A percentile compares a stretch with the other conserved stretches of the same genome.
Conservation (phyloP, 1,284 basidiomycete genomes). For the Cutaneotrichosporon sp. region DNA sequence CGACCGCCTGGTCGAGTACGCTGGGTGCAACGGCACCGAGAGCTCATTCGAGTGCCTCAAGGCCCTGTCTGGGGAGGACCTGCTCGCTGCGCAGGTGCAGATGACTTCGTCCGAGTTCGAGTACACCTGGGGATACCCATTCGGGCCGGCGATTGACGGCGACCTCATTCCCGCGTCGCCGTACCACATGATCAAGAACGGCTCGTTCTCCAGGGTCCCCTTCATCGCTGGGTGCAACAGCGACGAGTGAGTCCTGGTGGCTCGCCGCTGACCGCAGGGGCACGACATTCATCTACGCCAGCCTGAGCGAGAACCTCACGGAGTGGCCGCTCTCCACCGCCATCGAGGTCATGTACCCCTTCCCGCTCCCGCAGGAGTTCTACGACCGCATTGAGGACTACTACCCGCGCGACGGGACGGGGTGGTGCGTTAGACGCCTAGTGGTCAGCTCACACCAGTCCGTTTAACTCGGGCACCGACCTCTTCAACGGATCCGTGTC, state of each 20-base stretch:
- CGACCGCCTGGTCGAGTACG: constrained; percentile 1
- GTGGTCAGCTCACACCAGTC: constrained; percentile 18
- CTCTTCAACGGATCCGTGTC: constrained; percentile 27
- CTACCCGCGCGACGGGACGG: constrained; percentile 8
- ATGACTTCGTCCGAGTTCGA: neutral
- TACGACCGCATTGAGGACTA: constrained; percentile 2
- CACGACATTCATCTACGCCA: neutral
- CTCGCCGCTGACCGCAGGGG: constrained; percentile 17
- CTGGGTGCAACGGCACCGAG: constrained; percentile 3
- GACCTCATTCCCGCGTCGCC: constrained; percentile 46
- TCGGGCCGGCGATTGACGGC: constrained; percentile 45
- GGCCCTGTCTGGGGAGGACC: constrained; percentile 1
- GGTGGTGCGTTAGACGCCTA: neutral
- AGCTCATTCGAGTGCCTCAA: constrained; percentile 40
- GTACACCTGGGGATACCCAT: constrained; percentile 1
- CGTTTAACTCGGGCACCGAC: constrained; percentile 46
- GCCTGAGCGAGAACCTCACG: constrained; percentile 1
- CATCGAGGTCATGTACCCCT: constrained; percentile 3
- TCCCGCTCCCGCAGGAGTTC: neutral
- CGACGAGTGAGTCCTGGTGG: constrained; percentile 32
- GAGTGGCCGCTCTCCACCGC: constrained; percentile 2
- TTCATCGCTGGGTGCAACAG: constrained; percentile 50
- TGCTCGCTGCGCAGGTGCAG: constrained; percentile 1
- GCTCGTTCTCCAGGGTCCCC: constrained; percentile 45
- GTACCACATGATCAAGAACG: constrained; percentile 37